Conservation (phyloP, 495 filamentous ascomycete genomes). For the Trichocladium antarcticum region DNA sequence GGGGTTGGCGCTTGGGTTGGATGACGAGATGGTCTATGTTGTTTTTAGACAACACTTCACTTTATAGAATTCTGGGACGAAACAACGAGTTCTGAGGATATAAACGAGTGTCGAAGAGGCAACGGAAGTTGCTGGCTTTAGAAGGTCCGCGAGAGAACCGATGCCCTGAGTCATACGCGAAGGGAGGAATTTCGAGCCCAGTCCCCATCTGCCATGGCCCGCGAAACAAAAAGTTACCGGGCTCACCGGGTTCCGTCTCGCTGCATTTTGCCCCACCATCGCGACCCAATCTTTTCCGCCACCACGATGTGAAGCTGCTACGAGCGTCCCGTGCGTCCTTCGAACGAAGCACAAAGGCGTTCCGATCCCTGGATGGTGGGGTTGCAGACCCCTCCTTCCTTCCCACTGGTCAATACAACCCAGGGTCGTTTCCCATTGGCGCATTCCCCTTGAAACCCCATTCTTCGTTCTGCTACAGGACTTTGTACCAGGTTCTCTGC, state of each 20-base stretch:
- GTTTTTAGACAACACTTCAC: too few relatives aligned
- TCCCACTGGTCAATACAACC: neutral
- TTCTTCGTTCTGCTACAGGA: neutral
- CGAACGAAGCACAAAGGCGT: neutral
- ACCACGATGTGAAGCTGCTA: neutral
- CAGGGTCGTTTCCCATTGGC: neutral
- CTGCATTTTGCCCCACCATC: conserved; percentile 8
- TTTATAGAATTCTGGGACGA: too few relatives aligned
- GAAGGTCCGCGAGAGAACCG: neutral
- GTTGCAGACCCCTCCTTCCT: neutral
- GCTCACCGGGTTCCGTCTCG: neutral
- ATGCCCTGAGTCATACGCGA: conserved; percentile 16
- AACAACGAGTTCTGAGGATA: too few relatives aligned
- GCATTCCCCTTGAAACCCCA: neutral
- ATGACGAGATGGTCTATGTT: neutral
- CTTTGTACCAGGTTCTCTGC: neutral
- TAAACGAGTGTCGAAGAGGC: neutral
- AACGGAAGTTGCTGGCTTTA: neutral
- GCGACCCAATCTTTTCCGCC: neutral
- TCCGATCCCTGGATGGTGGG: neutral
- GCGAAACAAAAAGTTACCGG: conserved; percentile 8
- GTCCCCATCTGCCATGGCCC: conserved; percentile 1
- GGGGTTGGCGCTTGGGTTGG: neutral
- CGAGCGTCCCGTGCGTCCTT: too few relatives aligned
- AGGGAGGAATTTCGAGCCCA: conserved; percentile 2